Evolutionary conservation across 345 rosid species (phyloP).

Genomic region (Capsella bursapastoris): DNA sequence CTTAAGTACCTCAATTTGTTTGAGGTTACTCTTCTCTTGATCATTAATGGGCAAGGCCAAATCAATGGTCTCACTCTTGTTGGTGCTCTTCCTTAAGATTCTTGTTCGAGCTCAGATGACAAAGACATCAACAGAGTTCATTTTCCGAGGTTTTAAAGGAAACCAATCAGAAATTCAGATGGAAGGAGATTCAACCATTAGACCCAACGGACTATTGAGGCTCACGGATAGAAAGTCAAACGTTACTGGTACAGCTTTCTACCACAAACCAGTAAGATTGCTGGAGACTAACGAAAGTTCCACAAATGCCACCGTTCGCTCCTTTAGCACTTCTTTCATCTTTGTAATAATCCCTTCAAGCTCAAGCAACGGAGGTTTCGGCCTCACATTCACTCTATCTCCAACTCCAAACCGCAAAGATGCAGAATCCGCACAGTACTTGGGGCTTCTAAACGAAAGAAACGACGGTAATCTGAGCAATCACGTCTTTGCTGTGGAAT

Average conservation of each 20-base stretch:
- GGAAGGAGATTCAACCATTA: constrained; percentile 19
- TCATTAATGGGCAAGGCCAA: constrained; percentile 10
- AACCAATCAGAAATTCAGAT: background rate
- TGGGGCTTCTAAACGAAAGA: constrained; percentile 52
- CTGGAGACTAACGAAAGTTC: constrained; percentile 3
- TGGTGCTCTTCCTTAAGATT: constrained; percentile 13
- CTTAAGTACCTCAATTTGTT: constrained; percentile 8
- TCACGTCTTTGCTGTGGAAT: constrained; percentile 62
- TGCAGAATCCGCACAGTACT: constrained; percentile 47
- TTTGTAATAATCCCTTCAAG: constrained; percentile 48
- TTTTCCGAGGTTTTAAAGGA: constrained; percentile 39
- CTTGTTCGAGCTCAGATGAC: constrained; percentile 22
- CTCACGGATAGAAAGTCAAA: constrained; percentile 29
- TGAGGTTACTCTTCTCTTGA: background rate
- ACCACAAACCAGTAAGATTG: constrained; percentile 36
- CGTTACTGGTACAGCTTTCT: constrained; percentile 42
- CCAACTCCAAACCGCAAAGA: constrained; percentile 49
- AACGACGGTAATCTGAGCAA: constrained; percentile 32
- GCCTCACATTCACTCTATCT: constrained; percentile 59
- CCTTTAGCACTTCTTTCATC: constrained; percentile 59
- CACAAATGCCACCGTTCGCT: constrained; percentile 28
- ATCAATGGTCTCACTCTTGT: constrained; percentile 24
- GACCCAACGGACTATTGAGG: constrained; percentile 37
- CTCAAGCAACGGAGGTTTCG: constrained; percentile 56
- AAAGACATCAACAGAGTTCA: constrained; percentile 30